Evolutionary conservation across 345 rosid genomes (phyloP), one percentile per base, ranked within the genome.

Genomic region (Ricinus communis): DNA sequence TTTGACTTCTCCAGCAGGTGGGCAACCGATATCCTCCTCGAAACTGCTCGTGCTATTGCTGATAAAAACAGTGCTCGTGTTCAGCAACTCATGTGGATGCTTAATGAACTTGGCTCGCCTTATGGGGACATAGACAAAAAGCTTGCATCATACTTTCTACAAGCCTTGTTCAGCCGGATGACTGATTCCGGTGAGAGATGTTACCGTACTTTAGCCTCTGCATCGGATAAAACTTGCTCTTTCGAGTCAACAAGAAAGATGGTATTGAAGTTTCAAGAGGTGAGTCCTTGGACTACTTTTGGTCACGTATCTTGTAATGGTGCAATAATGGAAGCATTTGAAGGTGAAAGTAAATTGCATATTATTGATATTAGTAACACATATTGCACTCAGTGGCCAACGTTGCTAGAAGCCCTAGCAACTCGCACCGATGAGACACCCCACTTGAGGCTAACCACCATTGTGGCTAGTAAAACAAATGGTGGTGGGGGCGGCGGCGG

Each of bases 381-480:
- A 22, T 89, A 81, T 66, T 95, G 98, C 83, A 92, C 99, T 18
- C 99, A 95, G 65, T 95, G 99, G 99, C 99, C 99, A 1, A 95
- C 98, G 50, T 84, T 95, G 72, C 87, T 95, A 4, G 98, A 95
- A 85, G 93, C 99, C 40, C 80, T 95, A n/a, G 99, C 99, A 0
- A 95, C 97, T 4, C 87, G 98, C 45, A 80, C 93, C 27, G 98
- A 92, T 53, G 99, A 95, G 70, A 87, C 99, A 4, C 99, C 98
- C 0, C 90, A 90, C 58, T 72, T 95, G 18, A 81, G 87, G 73
- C 85, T 95, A 8, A 95, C 99, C 69, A 85, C 89, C 0, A 79
- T 95, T 0, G 88, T 90, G 41, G 72, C 84, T 0, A 73, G 75
- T 54, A 85, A 81, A 60, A 66, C 77, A 7, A 71, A 63, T 0